Evolutionary conservation across 2,329 filamentous ascomycete species (phyloP).

Genomic region (Penicillium aurantiogriseum): DNA sequence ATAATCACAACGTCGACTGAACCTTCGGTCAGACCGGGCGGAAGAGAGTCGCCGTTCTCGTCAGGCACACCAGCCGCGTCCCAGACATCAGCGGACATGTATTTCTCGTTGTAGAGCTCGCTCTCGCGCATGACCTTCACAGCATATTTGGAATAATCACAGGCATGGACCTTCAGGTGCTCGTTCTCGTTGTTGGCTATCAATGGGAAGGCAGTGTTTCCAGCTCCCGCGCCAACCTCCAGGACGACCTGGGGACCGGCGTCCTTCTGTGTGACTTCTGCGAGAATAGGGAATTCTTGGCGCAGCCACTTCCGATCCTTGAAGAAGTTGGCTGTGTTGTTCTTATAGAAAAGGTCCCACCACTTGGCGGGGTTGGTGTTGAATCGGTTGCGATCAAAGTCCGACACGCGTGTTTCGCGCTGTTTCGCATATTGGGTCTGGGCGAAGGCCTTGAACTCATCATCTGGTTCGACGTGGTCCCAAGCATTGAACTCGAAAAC

Average conservation of each 20-base stretch:
- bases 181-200: constrained; percentile 80
- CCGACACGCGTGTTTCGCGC: constrained; percentile 79
- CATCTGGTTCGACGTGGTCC: constrained; percentile 95
- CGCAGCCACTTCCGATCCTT: constrained; percentile 97
- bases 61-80: constrained; percentile 68
- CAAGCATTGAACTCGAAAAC: constrained; percentile 98
- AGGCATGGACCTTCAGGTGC: constrained; percentile 80
- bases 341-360: constrained; percentile 99
- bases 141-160: constrained; percentile 93
- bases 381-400: constrained; percentile 89
- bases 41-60: constrained; percentile 55
- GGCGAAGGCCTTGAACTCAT: constrained; percentile 80
- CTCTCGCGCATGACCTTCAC: constrained; percentile 87
- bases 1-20: constrained; percentile 88
- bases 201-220: constrained; percentile 94
- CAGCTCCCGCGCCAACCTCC: constrained; percentile 91
- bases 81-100: constrained; percentile 91
- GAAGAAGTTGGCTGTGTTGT: constrained; percentile 97
- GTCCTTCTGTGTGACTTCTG: constrained; percentile 67
- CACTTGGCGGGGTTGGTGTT: constrained; percentile 88
- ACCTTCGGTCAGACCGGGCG: constrained; percentile 72
- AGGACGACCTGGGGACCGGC: constrained; percentile 70
- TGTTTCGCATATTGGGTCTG: constrained; percentile 82
- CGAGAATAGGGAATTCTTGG: constrained; percentile 91
- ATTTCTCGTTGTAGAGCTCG: constrained; percentile 67